These are phyloP conservation scores for Raphanus sativus DNA, from an alignment of 345 rosid genomes.

Conservation along the genomic window DNA sequence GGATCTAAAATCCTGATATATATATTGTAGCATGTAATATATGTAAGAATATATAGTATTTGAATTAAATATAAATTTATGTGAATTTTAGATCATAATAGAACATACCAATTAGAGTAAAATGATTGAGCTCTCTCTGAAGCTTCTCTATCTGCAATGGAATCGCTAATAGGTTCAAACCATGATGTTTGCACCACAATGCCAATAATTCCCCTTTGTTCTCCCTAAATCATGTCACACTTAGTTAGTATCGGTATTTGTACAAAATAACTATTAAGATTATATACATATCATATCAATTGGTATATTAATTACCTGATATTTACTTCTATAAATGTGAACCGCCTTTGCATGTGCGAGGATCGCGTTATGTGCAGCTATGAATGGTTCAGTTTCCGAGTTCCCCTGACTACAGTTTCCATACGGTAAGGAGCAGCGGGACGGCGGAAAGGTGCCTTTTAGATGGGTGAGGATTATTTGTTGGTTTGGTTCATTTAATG, in stretches of 20 bases:
- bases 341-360: slow-evolving; percentile 63
- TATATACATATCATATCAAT: neutral
- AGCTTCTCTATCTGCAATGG: slow-evolving; percentile 50
- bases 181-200: slow-evolving; percentile 60
- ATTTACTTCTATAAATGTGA: slow-evolving; percentile 48
- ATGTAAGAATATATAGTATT: neutral
- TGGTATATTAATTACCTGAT: slow-evolving; percentile 46
- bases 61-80: neutral
- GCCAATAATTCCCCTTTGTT: slow-evolving; percentile 61
- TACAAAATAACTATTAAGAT: neutral
- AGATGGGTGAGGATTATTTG: slow-evolving; percentile 38
- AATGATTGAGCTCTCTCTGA: slow-evolving; percentile 65
- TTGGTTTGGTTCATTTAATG: slow-evolving; percentile 60
- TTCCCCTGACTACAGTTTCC: slow-evolving; percentile 59
- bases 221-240: slow-evolving; percentile 28
- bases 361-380: slow-evolving; percentile 55
- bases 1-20: slow-evolving; percentile 65
- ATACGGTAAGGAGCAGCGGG: slow-evolving; percentile 47
- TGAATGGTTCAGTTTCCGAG: slow-evolving; percentile 53
- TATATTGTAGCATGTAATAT: neutral
- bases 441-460: slow-evolving; percentile 44
- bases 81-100: neutral
- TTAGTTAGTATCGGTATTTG: neutral
- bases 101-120: slow-evolving; percentile 57
- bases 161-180: slow-evolving; percentile 61